Base-by-base conservation (phyloP, 2,329 filamentous ascomycete species). In the Pseudogymnoascus sp. region DNA sequence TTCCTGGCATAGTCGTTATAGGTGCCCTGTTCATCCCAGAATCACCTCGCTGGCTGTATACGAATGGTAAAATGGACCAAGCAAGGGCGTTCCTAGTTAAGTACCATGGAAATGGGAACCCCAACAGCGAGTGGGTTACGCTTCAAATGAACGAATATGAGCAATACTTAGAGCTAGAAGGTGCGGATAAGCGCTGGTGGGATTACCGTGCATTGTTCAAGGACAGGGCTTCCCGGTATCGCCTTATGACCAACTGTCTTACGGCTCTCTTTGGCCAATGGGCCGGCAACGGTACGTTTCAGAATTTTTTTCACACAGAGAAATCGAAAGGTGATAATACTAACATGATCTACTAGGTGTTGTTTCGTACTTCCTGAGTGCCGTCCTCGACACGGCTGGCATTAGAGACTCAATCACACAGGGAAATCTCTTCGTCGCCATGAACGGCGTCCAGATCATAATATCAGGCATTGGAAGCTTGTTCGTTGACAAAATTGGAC, bases 401-500 rank as follows among this genome's bases (percentile, higher is more conserved):
- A 76, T 80, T 66, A 76, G 69, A 2, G 70, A 77, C 31, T 77
- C 79, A 71, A 71, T 83, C 58, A 69, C 77, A 4, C 78, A 81
- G 6, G 79, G 80, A 12, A 81, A 84, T 60, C 80, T 87, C 66
- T 79, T 74, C 0, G 75, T 87, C 8, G 80, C 81, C 69, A 80
- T 82, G 71, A 78, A 79, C 35, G 76, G 81, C 65, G 81, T 84
- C 70, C 81, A 83, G 25, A 78, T 83, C 18, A 72, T 83, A 37
- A 81, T 80, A 68, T 80, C 82, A 16, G 74, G 83, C n/a, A 67
- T 81, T 0, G 85, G 85, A 52, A 82, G 83, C 4, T 75, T 78
- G 12, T 75, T 86, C 58, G 82, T 83, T 1, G 84, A 86, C 41
- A 77, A 78, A 1, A 63, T 86, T 5, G 83, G 84, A n/a, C 82